These are phyloP conservation scores for Ceratopteris richardii DNA, from an alignment of 75 land plant species.

Conservation along the genomic window DNA sequence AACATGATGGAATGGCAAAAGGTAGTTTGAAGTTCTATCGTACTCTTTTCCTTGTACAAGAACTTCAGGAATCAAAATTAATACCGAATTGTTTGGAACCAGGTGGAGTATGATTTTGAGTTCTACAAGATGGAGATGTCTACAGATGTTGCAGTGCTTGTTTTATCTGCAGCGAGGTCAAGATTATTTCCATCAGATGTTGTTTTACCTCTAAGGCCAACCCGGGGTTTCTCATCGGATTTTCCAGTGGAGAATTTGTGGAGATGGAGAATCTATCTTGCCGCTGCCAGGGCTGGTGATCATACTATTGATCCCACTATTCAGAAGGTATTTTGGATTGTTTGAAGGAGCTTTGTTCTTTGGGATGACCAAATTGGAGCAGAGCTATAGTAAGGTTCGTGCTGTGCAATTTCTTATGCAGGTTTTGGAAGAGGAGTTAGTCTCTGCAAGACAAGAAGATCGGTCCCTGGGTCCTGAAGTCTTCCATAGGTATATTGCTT, in stretches of 20 bases:
- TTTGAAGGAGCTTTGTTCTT: too few relatives aligned
- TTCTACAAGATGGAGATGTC: slow-evolving; percentile 85
- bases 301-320: slow-evolving; percentile 53
- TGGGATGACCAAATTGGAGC: too few relatives aligned
- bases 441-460: slow-evolving; percentile 67
- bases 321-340: slow-evolving; percentile 70
- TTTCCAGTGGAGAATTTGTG: too few relatives aligned
- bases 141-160: slow-evolving; percentile 66
- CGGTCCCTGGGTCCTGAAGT: slow-evolving; percentile 47
- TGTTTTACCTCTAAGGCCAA: slow-evolving; percentile 64
- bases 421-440: slow-evolving; percentile 84
- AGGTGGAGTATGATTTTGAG: slow-evolving; percentile 90
- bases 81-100: slow-evolving; percentile 5
- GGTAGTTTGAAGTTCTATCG: slow-evolving; percentile 24
- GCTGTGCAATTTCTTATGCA: too few relatives aligned
- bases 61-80: not conserved
- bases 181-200: slow-evolving; percentile 88
- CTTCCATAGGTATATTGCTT: slow-evolving; percentile 68
- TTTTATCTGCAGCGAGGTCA: slow-evolving; percentile 76
- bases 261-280: slow-evolving; percentile 71
- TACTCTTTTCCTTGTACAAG: not conserved
- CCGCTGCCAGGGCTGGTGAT: slow-evolving; percentile 34
- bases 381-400: too few relatives aligned
- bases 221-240: slow-evolving; percentile 22
- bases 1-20: slow-evolving; percentile 68